Percentiles rank a stretch among this genome's conserved stretches.
phyloP scores from a whole-genome alignment of 768 basidiomycete species.

The Trametes cubensis region DNA sequence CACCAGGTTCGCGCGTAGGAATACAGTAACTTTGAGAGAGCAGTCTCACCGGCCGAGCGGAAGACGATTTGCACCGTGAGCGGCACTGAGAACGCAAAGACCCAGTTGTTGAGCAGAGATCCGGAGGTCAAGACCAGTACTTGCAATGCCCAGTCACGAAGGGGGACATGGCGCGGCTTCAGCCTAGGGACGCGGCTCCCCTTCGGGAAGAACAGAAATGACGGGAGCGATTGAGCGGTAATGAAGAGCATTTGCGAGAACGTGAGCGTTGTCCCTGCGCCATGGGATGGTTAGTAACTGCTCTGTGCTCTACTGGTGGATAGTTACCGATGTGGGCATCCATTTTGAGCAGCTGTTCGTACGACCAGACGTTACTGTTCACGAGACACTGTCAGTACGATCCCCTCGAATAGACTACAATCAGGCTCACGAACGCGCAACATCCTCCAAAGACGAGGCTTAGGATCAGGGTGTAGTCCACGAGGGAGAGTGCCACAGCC shows the following conservation, averaged over 20 bases:
- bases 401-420: not conserved
- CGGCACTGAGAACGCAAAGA: constrained; percentile 75
- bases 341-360: constrained; percentile 71
- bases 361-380: constrained; percentile 73
- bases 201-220: constrained; percentile 49
- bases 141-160: constrained; percentile 68
- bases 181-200: constrained; percentile 48
- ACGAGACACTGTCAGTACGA: not conserved
- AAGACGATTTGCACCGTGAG: constrained; percentile 83
- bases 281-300: not conserved
- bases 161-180: constrained; percentile 68
- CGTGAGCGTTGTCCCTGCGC: constrained; percentile 75
- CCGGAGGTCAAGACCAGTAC: constrained; percentile 68
- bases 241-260: constrained; percentile 86
- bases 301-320: constrained; percentile 6
- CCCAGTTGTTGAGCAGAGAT: constrained; percentile 80
- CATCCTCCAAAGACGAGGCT: constrained; percentile 80
- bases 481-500: constrained; percentile 32
- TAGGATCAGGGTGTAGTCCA: constrained; percentile 47
- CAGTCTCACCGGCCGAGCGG: constrained; percentile 69
- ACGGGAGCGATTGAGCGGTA: constrained; percentile 63
- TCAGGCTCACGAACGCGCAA: constrained; percentile 60
- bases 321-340: constrained; percentile 65
- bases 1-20: not conserved
- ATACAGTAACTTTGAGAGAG: constrained; percentile 13